phyloP scores from a whole-genome alignment of 2,329 filamentous ascomycete species.

The Coleophoma cylindrospora region DNA sequence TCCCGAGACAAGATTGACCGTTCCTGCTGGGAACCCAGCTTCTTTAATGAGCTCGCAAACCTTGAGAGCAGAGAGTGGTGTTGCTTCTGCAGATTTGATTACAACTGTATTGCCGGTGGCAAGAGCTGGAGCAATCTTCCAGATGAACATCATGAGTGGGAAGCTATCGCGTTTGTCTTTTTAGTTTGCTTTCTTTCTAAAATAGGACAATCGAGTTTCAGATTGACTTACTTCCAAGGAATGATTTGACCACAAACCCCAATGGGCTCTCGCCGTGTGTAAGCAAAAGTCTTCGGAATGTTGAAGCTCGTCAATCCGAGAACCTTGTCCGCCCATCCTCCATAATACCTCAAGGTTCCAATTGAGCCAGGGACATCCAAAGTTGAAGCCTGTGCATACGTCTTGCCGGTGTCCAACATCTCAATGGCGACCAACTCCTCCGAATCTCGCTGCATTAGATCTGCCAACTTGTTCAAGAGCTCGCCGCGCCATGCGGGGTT shows the following conservation, averaged over 20 bases:
- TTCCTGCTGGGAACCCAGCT: conserved; percentile 24
- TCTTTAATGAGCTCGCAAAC: conserved; percentile 19
- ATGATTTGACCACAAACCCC: conserved; percentile 62
- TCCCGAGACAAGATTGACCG: conserved; percentile 28
- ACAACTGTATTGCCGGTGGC: conserved; percentile 30
- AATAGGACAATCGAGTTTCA: too few species aligned
- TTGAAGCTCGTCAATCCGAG: conserved; percentile 4
- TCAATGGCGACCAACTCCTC: conserved; percentile 1
- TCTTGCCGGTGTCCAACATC: conserved; percentile 1
- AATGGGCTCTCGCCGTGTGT: conserved; percentile 1
- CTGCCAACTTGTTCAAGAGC: conserved; percentile 5
- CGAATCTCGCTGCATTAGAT: conserved; percentile 3
- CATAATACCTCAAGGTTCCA: conserved; percentile 1
- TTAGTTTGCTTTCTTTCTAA: too few species aligned
- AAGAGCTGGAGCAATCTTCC: conserved; percentile 30
- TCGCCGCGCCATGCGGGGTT: neutral
- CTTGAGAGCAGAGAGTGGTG: conserved; percentile 27
- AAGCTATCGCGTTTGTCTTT: too few species aligned
- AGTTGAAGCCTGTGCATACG: neutral
- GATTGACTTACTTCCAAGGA: neutral
- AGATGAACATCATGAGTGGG: conserved; percentile 17
- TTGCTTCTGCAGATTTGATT: conserved; percentile 29
- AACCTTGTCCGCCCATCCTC: conserved; percentile 8
- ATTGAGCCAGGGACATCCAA: neutral
- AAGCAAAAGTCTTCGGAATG: neutral